Evolutionary conservation across 2,329 filamentous ascomycete species (phyloP).

Genomic region (Claviceps sp.): DNA sequence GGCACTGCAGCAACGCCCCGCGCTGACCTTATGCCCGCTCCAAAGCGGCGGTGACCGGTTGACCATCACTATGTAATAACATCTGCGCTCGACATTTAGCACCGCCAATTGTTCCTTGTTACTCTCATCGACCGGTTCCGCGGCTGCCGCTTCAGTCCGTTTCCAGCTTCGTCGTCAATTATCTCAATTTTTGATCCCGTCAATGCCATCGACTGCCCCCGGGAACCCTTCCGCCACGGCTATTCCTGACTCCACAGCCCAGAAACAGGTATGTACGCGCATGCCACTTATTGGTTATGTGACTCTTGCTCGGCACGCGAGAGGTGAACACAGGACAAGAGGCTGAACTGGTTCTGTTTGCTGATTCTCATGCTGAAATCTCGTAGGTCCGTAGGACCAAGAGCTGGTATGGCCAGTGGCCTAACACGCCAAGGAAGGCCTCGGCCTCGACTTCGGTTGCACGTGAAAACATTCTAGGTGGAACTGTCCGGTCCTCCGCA

Average conservation of each 20-base stretch:
- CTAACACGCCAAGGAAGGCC: slow-evolving; percentile 43
- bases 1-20: not conserved
- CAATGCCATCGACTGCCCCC: slow-evolving; percentile 3
- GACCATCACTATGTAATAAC: no score
- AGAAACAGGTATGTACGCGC: slow-evolving; percentile 9
- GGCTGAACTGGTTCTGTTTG: not conserved
- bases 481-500: slow-evolving; percentile 33
- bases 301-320: not conserved
- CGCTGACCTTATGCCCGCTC: not conserved
- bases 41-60: not conserved
- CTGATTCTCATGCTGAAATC: slow-evolving; percentile 1
- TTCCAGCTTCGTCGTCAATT: not conserved
- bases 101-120: not conserved
- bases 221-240: not conserved
- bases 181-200: not conserved
- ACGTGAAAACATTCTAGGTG: slow-evolving; percentile 46
- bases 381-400: slow-evolving; percentile 35
- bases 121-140: not conserved
- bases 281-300: not conserved
- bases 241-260: not conserved
- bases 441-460: slow-evolving; percentile 46
- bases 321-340: not conserved
- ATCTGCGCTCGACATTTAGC: no score
- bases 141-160: not conserved
- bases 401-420: slow-evolving; percentile 54